These are phyloP conservation scores for Trichoderma sp. DNA, from an alignment of 2,329 filamentous ascomycete species.

Conservation along the genomic window DNA sequence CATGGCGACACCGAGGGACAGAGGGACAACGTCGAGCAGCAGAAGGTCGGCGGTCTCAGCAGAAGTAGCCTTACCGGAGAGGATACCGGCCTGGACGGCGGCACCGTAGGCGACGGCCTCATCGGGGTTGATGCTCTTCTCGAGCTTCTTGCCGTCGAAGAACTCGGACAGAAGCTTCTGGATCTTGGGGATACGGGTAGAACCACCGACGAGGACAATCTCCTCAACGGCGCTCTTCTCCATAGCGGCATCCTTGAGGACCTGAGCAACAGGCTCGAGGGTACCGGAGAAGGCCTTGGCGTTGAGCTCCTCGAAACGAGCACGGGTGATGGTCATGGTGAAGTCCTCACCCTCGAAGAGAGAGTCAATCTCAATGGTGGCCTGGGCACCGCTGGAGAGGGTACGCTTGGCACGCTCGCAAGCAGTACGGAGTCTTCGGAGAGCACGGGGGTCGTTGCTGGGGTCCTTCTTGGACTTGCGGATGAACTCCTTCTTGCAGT, in stretches of 20 bases:
- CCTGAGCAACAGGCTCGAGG: conserved; percentile 92
- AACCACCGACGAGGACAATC: conserved; percentile 98
- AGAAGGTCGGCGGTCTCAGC: conserved; percentile 93
- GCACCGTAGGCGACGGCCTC: conserved; percentile 99
- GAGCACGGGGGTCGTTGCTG: conserved; percentile 81
- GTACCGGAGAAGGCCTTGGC: conserved; percentile 92
- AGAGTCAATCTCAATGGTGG: conserved; percentile 97
- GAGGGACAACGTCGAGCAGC: conserved; percentile 91
- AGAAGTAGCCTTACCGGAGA: conserved; percentile 95
- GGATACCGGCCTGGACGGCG: conserved; percentile 96
- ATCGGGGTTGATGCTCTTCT: conserved; percentile 99
- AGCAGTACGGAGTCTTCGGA: conserved; percentile 93
- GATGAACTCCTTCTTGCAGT: conserved; percentile 95
- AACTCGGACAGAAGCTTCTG: conserved; percentile 99
- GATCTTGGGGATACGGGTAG: conserved; percentile 97
- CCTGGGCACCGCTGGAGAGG: conserved; percentile 94
- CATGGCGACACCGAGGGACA: conserved; percentile 98
- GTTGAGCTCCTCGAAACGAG: conserved; percentile 98
- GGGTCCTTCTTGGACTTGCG: conserved; percentile 76
- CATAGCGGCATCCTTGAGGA: conserved; percentile 86
- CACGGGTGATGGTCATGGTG: conserved; percentile 95
- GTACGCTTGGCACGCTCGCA: conserved; percentile 99
- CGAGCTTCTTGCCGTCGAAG: conserved; percentile 99
- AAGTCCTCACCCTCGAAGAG: conserved; percentile 98
- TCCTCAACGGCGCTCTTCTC: conserved; percentile 94